Conservation (phyloP, 805 yeast genomes). For the Allodekkera sacchari region DNA sequence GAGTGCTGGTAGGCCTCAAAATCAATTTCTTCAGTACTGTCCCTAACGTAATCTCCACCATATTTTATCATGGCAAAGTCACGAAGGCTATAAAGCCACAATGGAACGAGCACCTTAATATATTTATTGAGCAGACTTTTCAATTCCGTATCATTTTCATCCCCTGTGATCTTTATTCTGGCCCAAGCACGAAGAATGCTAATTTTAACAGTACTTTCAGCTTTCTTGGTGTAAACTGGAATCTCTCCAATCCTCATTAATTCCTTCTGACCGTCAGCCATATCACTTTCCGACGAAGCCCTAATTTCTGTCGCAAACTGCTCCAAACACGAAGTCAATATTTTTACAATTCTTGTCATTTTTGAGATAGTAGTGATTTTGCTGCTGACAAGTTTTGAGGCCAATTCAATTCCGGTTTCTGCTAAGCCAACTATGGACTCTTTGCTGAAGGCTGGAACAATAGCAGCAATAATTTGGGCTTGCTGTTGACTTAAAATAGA, state of each 20-base stretch:
- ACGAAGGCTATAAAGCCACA: constrained; percentile 72
- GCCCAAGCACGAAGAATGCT: constrained; percentile 73
- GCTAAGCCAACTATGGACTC: constrained; percentile 71
- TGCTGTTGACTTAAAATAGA: constrained; percentile 84
- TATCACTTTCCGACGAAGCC: constrained; percentile 14
- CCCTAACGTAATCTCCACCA: constrained; percentile 24
- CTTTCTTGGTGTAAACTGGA: constrained; percentile 33
- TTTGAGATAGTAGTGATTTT: constrained; percentile 41
- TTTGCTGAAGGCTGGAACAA: constrained; percentile 74
- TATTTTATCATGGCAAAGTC: constrained; percentile 67
- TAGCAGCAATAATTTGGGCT: constrained; percentile 86
- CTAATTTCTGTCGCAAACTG: constrained; percentile 32
- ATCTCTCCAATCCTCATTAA: constrained; percentile 49
- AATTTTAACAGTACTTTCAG: constrained; percentile 47
- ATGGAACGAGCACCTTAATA: constrained; percentile 51
- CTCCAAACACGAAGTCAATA: constrained; percentile 60
- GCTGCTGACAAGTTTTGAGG: constrained; percentile 68
- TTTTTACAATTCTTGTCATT: constrained; percentile 48
- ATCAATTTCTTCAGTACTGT: constrained; percentile 36
- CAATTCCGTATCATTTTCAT: constrained; percentile 34
- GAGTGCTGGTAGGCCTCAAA: constrained; percentile 42
- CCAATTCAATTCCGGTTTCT: constrained; percentile 66
- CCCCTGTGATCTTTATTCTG: constrained; percentile 23
- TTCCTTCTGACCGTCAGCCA: constrained; percentile 18
- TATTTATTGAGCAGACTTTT: constrained; percentile 45